Base-by-base conservation (phyloP, 2,329 filamentous ascomycete genomes). In the Aspergillus spinulosporus region DNA sequence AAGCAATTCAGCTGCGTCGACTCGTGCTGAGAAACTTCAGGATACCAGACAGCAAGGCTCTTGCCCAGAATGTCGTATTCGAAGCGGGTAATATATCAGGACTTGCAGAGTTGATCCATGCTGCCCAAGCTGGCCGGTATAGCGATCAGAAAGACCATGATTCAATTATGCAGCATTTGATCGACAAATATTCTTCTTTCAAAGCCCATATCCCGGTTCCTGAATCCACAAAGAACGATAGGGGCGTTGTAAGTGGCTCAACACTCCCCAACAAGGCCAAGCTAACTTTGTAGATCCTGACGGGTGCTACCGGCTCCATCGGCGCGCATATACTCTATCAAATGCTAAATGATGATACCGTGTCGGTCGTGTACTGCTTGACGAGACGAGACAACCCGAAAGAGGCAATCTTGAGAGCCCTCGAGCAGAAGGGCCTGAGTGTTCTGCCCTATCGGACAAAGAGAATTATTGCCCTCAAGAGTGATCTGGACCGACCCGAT, bases 111-210 rank as follows among this genome's bases (percentile, higher is more conserved):
- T 51, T 68, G 45, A 66, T 76, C 21, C 68, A 64, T 49, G 59
- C 63, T 5, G 46, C 74, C 26, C 70, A 72, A 39, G 68, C 21
- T 3, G 70, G 65, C 4, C 55, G 60, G 1, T 7, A 42, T 11
- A 34, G 54, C 1, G 56, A 39, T 2, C 58, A 68, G 28, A 62
- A 64, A 39, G 59, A 65, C 12, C 29, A 68, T 49, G 49, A 7
- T 11, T 15, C 5, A 14, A 9, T 72, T 45, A 82, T 80, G 77
- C 62, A 72, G 28, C 65, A 71, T 2, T 65, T 84, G 47, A 77
- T 82, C 11, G 64, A 76, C 5, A 71, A 78, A 52, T 81, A 80
- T 57, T 74, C 78, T 11, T 60, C 63, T 1, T 82, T 82, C 59
- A 57, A 66, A n/a, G 44, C 47, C 31, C 66, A 70, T 31, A 56